phyloP scores from a whole-genome alignment of 2,329 filamentous ascomycete genomes.

The Ascochyta rabiei region DNA sequence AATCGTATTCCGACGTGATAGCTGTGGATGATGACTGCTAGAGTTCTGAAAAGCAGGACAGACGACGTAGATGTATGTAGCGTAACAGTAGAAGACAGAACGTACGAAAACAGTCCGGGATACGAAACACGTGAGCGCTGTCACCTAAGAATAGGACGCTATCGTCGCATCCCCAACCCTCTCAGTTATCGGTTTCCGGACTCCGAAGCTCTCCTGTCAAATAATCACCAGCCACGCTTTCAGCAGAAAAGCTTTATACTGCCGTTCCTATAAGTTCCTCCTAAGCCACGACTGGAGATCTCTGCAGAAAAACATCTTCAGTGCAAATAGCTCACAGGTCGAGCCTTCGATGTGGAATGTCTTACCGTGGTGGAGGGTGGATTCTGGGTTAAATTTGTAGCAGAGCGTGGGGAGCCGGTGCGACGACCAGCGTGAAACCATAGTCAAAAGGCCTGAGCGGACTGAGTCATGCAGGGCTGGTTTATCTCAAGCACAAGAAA shows the following conservation, averaged over 20 bases:
- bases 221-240: not conserved
- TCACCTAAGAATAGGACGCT: slow-evolving; percentile 14
- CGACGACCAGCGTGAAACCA: slow-evolving; percentile 9
- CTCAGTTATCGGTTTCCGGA: slow-evolving; percentile 1
- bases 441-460: not conserved
- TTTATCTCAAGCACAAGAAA: not conserved
- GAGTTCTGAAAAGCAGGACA: not conserved
- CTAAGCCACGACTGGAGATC: too few species aligned
- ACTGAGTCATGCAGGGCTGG: slow-evolving; percentile 1
- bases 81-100: not conserved
- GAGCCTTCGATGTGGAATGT: not conserved
- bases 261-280: not conserved
- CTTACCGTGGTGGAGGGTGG: not conserved
- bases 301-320: too few species aligned
- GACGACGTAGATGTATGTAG: not conserved
- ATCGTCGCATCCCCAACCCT: slow-evolving; percentile 6
- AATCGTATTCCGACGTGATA: not conserved
- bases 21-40: not conserved
- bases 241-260: not conserved
- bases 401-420: slow-evolving; percentile 16
- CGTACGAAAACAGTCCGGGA: not conserved
- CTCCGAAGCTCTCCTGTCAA: slow-evolving; percentile 2
- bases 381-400: not conserved
- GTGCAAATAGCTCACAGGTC: too few species aligned
- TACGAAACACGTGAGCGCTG: slow-evolving; percentile 1